Evolutionary conservation across 2,329 filamentous ascomycete genomes (phyloP).

Genomic region (Thelonectria discophora): DNA sequence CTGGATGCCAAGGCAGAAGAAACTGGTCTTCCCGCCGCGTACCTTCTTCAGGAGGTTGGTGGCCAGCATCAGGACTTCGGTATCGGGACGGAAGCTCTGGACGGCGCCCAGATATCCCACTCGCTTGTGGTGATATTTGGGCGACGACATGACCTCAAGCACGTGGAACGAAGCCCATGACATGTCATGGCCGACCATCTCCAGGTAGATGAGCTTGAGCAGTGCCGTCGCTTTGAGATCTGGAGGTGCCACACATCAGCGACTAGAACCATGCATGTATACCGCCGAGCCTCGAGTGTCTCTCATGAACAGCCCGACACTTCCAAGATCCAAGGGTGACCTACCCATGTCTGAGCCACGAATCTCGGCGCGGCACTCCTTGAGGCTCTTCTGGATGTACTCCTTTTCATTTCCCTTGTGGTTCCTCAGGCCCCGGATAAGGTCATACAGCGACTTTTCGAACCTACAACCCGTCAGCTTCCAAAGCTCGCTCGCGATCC

Average conservation of each 20-base stretch:
- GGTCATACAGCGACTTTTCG: constrained; percentile 98
- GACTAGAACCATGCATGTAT: not conserved
- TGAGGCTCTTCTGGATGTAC: constrained; percentile 91
- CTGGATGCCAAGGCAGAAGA: not conserved
- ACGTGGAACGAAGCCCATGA: constrained; percentile 99
- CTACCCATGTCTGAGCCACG: constrained; percentile 90
- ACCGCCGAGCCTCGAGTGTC: not conserved
- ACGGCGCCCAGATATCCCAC: constrained; percentile 95
- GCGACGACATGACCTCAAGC: constrained; percentile 97
- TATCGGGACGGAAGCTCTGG: constrained; percentile 94
- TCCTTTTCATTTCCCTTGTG: constrained; percentile 95
- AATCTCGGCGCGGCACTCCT: constrained; percentile 95
- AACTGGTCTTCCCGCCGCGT: constrained; percentile 13
- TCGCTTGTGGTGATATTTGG: constrained; percentile 93
- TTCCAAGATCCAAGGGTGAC: constrained; percentile 41
- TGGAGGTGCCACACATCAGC: constrained; percentile 46
- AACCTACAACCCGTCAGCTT: constrained; percentile 72
- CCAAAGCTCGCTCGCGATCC: constrained; percentile 5
- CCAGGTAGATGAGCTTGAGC: constrained; percentile 94
- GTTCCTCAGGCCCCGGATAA: constrained; percentile 93
- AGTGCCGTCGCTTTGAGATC: constrained; percentile 96
- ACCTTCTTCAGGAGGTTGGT: constrained; percentile 97
- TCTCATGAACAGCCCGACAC: not conserved
- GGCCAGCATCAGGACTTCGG: constrained; percentile 95
- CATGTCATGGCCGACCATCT: constrained; percentile 99